These are phyloP conservation scores for Penicillium soppii DNA, from an alignment of 495 filamentous ascomycete species.

Conservation along the genomic window DNA sequence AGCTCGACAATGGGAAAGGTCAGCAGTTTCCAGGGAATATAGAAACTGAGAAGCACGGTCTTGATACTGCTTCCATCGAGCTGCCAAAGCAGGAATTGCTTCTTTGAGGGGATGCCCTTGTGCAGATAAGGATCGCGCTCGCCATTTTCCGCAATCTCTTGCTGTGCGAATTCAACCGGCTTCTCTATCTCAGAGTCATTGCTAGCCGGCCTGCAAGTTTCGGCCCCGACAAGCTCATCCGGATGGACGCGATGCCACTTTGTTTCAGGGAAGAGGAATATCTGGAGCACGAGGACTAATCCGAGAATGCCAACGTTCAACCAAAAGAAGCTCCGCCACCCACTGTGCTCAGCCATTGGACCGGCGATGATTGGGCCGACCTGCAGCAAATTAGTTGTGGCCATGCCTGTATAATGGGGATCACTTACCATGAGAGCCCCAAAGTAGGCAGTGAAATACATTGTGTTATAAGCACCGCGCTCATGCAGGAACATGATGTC, in stretches of 20 bases:
- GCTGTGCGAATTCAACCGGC: constrained; percentile 10
- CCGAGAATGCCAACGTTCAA: constrained; percentile 51
- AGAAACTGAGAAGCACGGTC: constrained; percentile 38
- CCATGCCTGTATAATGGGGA: not conserved
- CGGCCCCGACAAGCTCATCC: constrained; percentile 11
- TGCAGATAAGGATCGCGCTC: constrained; percentile 38
- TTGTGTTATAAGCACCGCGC: constrained; percentile 62
- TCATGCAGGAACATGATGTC: constrained; percentile 69
- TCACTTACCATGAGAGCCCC: constrained; percentile 38
- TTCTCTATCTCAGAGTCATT: constrained; percentile 17
- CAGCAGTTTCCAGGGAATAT: constrained; percentile 56
- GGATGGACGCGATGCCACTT: constrained; percentile 52
- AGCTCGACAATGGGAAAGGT: constrained; percentile 65
- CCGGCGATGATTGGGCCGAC: constrained; percentile 59
- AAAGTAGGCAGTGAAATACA: constrained; percentile 59
- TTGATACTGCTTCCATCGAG: constrained; percentile 37
- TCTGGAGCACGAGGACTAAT: constrained; percentile 42
- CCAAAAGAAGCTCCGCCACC: constrained; percentile 60
- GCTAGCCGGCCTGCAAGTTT: not conserved
- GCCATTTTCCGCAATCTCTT: constrained; percentile 19
- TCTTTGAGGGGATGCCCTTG: constrained; percentile 50
- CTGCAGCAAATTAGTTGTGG: not conserved
- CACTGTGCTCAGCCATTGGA: constrained; percentile 53
- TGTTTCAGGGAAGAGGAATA: constrained; percentile 62
- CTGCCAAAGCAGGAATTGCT: constrained; percentile 56